phyloP scores from a whole-genome alignment of 2,329 filamentous ascomycete genomes.

The Trichophyton rubrum region DNA sequence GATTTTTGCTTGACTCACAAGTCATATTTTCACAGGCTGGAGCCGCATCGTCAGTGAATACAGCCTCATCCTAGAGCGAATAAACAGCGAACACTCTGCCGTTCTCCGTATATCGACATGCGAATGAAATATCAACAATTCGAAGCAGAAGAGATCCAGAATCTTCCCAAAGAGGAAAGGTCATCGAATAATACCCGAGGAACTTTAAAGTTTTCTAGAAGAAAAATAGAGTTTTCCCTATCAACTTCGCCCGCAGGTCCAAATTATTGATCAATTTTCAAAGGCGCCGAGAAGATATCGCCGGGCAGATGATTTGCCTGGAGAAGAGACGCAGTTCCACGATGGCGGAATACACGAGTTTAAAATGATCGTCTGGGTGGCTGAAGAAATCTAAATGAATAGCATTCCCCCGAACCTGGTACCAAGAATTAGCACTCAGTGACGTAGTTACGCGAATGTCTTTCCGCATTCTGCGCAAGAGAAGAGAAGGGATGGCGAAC shows the following conservation, averaged over 20 bases:
- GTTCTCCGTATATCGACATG: neutral
- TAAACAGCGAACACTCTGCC: no score
- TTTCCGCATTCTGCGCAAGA: neutral
- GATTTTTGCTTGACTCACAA: neutral
- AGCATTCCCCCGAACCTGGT: neutral
- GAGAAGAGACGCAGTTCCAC: neutral
- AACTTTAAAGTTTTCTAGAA: neutral
- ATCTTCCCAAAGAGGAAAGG: neutral
- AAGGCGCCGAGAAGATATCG: neutral
- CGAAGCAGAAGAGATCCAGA: no score
- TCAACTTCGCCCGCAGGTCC: neutral
- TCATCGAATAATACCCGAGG: neutral
- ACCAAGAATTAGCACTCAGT: neutral
- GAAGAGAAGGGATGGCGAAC: neutral
- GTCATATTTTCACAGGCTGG: neutral
- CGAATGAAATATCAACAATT: neutral
- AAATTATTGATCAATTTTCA: neutral
- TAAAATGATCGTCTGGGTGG: neutral
- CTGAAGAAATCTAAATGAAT: neutral
- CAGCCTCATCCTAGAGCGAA: neutral
- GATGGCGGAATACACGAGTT: neutral
- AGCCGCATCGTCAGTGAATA: neutral
- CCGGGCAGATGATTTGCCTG: neutral
- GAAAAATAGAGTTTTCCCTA: neutral
- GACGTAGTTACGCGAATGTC: neutral